Percentiles rank a stretch among this genome's conserved stretches.
Evolutionary conservation across 2,329 filamentous ascomycete species (phyloP).

Genomic region (Penicillium sclerotigenum): DNA sequence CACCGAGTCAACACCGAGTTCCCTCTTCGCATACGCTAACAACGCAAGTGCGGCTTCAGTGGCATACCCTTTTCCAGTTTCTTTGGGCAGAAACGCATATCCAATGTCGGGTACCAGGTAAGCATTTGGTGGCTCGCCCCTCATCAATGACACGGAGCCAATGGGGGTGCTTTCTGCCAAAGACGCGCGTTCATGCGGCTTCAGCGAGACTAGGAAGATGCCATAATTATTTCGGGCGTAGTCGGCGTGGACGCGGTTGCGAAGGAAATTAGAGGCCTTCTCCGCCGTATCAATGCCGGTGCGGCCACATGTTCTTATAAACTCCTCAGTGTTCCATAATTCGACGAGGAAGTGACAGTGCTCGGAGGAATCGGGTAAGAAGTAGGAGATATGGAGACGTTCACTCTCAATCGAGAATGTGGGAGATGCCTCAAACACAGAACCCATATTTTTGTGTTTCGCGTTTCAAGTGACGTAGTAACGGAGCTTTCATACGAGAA

Average conservation of each 20-base stretch:
- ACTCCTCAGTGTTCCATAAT: constrained; percentile 1
- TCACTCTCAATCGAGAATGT: background rate
- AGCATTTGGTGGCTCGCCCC: background rate
- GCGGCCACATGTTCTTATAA: background rate
- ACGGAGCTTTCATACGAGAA: background rate
- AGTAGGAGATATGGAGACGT: background rate
- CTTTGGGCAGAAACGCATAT: background rate
- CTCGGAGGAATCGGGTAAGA: background rate
- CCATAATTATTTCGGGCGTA: background rate
- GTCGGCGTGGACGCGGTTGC: background rate
- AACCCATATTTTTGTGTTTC: background rate
- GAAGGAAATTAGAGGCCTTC: constrained; percentile 1
- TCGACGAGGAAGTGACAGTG: background rate
- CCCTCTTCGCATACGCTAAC: background rate
- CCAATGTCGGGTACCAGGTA: background rate
- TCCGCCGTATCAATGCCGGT: background rate
- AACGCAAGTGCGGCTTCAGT: background rate
- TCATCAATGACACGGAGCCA: background rate
- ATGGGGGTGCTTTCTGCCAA: background rate
- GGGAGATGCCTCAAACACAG: background rate
- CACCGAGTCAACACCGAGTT: background rate
- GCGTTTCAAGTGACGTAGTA: background rate
- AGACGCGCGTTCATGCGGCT: background rate
- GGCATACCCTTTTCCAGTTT: constrained; percentile 1
- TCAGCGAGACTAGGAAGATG: background rate